Conservation (phyloP, 768 basidiomycete genomes). For the Leucocoprinus leucothites region DNA sequence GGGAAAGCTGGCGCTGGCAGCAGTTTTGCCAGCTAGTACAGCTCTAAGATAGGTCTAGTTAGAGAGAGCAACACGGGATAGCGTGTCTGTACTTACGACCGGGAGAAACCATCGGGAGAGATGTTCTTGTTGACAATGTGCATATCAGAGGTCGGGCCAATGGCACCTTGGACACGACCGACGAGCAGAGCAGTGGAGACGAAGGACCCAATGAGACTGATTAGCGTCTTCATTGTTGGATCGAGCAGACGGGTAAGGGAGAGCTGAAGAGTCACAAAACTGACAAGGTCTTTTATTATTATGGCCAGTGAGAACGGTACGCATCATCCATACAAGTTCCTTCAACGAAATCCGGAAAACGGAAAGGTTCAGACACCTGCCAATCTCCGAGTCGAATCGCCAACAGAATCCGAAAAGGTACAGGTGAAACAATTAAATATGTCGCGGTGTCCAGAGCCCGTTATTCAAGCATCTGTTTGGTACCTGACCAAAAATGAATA, state of each 20-base stretch:
- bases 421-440: neutral
- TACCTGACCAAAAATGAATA: neutral
- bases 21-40: slow-evolving; percentile 27
- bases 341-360: neutral
- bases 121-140: slow-evolving; percentile 40
- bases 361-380: neutral
- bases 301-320: neutral
- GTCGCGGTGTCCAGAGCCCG: slow-evolving; percentile 5
- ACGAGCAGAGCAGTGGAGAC: neutral
- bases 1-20: slow-evolving; percentile 21
- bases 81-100: slow-evolving; percentile 29
- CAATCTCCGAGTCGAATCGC: neutral
- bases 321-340: neutral
- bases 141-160: slow-evolving; percentile 30
- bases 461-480: neutral
- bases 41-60: slow-evolving; percentile 14
- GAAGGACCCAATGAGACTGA: neutral
- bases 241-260: neutral
- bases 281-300: neutral
- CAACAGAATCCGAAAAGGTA: neutral
- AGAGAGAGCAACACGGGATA: neutral
- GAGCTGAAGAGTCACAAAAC: neutral
- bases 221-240: neutral
- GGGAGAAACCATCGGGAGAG: slow-evolving; percentile 45
- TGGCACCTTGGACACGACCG: slow-evolving; percentile 2